Evolutionary conservation across 2,329 filamentous ascomycete genomes (phyloP).

Genomic region (Hymenotorrendiella dingleyae): DNA sequence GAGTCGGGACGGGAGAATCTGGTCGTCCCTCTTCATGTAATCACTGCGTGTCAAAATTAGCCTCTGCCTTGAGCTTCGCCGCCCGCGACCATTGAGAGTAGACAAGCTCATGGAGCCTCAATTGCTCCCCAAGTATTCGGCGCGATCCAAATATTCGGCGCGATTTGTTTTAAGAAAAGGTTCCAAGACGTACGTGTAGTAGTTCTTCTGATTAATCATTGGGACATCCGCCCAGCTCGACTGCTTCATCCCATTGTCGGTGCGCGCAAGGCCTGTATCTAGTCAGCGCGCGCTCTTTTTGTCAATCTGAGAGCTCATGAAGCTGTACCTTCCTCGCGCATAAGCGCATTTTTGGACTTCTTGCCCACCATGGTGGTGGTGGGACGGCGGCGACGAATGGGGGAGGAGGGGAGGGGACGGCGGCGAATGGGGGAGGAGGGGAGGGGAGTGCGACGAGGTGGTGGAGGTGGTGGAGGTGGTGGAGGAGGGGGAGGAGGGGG

Average conservation of each 20-base stretch:
- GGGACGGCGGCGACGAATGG: too few relatives aligned
- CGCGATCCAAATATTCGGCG: too few relatives aligned
- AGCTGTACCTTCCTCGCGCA: constrained; percentile 30
- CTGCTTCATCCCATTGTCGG: constrained; percentile 96
- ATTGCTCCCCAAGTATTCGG: too few relatives aligned
- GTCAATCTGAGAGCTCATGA: too few relatives aligned
- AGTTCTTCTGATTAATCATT: constrained; percentile 99
- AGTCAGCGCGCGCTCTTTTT: constrained; percentile 8
- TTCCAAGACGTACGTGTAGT: constrained; percentile 92
- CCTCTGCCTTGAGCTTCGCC: not conserved
- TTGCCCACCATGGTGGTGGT: constrained; percentile 29
- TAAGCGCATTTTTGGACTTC: constrained; percentile 31
- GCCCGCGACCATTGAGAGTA: too few relatives aligned
- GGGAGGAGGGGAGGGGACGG: too few relatives aligned
- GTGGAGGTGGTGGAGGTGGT: too few relatives aligned
- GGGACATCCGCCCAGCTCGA: constrained; percentile 88
- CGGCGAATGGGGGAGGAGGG: too few relatives aligned
- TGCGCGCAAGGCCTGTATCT: constrained; percentile 75
- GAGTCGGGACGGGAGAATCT: constrained; percentile 81
- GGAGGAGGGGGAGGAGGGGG: too few relatives aligned
- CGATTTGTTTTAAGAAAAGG: too few relatives aligned
- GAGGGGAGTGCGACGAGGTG: too few relatives aligned
- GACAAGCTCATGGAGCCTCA: too few relatives aligned
- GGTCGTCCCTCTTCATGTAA: constrained; percentile 97
- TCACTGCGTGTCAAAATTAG: constrained; percentile 55